Percentiles rank a stretch among this genome's conserved stretches.
Conservation (phyloP, 306 rosid genomes). For the Ormosia emarginata region DNA sequence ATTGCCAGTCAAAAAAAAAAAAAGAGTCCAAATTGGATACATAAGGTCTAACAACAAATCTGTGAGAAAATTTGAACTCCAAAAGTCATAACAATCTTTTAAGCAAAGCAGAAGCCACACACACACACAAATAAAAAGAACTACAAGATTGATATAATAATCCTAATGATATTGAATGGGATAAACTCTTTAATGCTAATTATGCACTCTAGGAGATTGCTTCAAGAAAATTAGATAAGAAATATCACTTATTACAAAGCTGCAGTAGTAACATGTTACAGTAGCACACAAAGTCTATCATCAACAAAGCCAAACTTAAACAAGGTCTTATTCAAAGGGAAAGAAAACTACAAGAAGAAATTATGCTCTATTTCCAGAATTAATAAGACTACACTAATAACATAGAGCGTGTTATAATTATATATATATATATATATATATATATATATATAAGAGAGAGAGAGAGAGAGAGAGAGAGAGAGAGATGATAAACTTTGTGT, state of each 20-base stretch:
- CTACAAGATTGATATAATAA: background rate
- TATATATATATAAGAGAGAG: no score
- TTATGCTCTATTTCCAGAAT: background rate
- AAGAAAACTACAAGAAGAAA: background rate
- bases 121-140: background rate
- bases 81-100: background rate
- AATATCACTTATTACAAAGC: background rate
- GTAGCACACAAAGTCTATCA: background rate
- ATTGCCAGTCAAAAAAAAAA: no score
- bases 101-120: slow-evolving; percentile 11
- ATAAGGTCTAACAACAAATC: no score
- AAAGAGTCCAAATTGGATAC: background rate
- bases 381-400: background rate
- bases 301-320: background rate
- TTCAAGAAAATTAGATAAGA: background rate
- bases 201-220: background rate
- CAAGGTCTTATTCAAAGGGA: background rate
- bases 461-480: no score
- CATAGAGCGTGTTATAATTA: background rate
- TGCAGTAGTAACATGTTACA: background rate
- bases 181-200: no score
- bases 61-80: background rate
- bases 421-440: no score
- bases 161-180: background rate
- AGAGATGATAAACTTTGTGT: no score